Conservation (phyloP, 2,329 filamentous ascomycete species). For the Geosmithia flava region DNA sequence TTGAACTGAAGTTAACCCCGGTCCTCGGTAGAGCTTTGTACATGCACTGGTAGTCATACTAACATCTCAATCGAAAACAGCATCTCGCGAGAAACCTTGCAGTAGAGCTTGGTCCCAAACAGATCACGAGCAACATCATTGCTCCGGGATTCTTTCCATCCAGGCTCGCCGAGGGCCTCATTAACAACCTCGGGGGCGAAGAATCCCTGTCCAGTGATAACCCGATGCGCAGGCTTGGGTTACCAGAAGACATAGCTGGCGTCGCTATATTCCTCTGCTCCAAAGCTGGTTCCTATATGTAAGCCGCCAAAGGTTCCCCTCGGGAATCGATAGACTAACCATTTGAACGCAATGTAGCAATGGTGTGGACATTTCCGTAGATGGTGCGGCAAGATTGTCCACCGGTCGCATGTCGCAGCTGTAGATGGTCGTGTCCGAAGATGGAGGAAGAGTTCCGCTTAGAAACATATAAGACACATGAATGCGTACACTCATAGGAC, state of each 20-base stretch:
- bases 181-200: slow-evolving; percentile 46
- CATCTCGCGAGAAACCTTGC: slow-evolving; percentile 51
- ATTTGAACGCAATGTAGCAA: slow-evolving; percentile 13
- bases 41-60: neutral
- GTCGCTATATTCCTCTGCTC: slow-evolving; percentile 44
- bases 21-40: no score
- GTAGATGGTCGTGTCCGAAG: slow-evolving; percentile 5
- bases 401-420: slow-evolving; percentile 14
- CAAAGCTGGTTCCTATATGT: slow-evolving; percentile 38
- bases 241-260: slow-evolving; percentile 47
- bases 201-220: slow-evolving; percentile 34
- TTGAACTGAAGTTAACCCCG: neutral
- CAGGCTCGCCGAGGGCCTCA: slow-evolving; percentile 54
- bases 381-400: slow-evolving; percentile 17
- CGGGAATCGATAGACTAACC: slow-evolving; percentile 1
- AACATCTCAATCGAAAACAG: slow-evolving; percentile 23
- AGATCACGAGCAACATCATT: slow-evolving; percentile 55
- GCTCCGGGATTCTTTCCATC: slow-evolving; percentile 58
- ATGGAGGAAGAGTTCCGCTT: no score
- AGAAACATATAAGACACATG: no score
- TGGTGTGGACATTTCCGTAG: slow-evolving; percentile 21
- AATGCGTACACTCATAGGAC: no score
- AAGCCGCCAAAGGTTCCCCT: slow-evolving; percentile 5
- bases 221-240: slow-evolving; percentile 41
- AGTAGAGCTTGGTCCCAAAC: slow-evolving; percentile 52